Percentiles rank a stretch among this genome's conserved stretches.
Evolutionary conservation across 1,139 yeast species (phyloP).

Genomic region (Yamadazyma dendronema): DNA sequence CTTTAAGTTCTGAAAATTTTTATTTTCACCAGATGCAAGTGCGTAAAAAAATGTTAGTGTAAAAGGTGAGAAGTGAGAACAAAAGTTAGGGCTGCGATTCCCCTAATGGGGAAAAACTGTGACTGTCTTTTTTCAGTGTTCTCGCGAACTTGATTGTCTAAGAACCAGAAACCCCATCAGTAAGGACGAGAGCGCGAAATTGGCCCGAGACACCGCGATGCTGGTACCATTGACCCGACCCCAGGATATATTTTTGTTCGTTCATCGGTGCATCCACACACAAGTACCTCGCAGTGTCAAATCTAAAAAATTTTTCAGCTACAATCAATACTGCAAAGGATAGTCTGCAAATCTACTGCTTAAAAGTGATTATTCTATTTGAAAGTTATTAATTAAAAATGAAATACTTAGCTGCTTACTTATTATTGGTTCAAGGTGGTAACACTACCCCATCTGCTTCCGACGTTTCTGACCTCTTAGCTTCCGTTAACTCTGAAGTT

Average conservation of each 20-base stretch:
- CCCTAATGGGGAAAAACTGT: neutral
- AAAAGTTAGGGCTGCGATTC: neutral
- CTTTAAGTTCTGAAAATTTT: conserved; percentile 7
- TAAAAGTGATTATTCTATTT: conserved; percentile 56
- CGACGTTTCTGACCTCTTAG: conserved; percentile 68
- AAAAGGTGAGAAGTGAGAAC: neutral
- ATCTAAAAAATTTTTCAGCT: conserved; percentile 7
- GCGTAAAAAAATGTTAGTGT: neutral
- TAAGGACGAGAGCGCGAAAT: neutral
- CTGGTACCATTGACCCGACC: too few species aligned
- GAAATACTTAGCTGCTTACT: conserved; percentile 92
- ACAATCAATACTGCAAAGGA: conserved; percentile 40
- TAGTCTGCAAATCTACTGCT: conserved; percentile 55
- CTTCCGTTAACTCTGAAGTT: conserved; percentile 76
- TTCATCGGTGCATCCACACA: neutral
- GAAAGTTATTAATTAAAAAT: conserved; percentile 29
- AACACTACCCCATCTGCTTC: conserved; percentile 74
- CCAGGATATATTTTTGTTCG: neutral
- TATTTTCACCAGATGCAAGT: conserved; percentile 2
- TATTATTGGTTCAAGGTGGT: conserved; percentile 84
- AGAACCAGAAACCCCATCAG: neutral
- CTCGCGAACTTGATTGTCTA: conserved; percentile 1
- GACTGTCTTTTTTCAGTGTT: conserved; percentile 2
- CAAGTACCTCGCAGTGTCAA: too few species aligned
- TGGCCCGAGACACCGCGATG: neutral